phyloP scores from a whole-genome alignment of 495 filamentous ascomycete species.

The Geopyxis carbonaria region DNA sequence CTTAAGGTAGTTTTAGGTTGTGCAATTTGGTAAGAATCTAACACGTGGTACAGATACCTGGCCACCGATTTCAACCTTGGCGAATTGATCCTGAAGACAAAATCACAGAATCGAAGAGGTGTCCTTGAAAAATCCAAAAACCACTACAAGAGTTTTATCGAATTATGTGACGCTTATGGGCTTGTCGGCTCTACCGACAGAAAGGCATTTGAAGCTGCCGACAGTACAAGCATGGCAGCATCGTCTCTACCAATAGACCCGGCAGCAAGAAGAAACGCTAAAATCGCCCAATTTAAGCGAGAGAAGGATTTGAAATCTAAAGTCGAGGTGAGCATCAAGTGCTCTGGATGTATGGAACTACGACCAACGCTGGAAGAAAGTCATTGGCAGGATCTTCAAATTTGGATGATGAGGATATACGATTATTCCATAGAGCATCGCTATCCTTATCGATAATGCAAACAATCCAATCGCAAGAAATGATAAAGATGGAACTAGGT shows the following conservation, averaged over 20 bases:
- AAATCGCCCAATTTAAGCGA: constrained; percentile 67
- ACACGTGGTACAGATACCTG: constrained; percentile 38
- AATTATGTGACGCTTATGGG: constrained; percentile 58
- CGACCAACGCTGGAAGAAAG: background rate
- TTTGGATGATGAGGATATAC: constrained; percentile 57
- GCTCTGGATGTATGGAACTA: background rate
- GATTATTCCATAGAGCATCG: constrained; percentile 59
- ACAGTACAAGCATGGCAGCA: background rate
- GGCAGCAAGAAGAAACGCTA: constrained; percentile 53
- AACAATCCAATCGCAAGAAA: constrained; percentile 69
- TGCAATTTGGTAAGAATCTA: background rate
- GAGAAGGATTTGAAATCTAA: constrained; percentile 78
- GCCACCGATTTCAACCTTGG: constrained; percentile 50
- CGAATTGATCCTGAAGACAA: constrained; percentile 44
- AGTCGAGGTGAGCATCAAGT: constrained; percentile 41
- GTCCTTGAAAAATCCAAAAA: constrained; percentile 44
- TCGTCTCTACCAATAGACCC: constrained; percentile 39
- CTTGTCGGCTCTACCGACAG: constrained; percentile 49
- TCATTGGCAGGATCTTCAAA: constrained; percentile 20
- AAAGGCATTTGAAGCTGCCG: constrained; percentile 41
- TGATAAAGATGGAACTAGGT: constrained; percentile 63
- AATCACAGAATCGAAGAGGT: constrained; percentile 40
- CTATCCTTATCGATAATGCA: constrained; percentile 56
- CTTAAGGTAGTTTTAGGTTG: constrained; percentile 40
- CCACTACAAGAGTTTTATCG: constrained; percentile 61